Evolutionary conservation across 176 grass and related monocot genomes (phyloP), one percentile per base, ranked within the genome.

Genomic region (Cocos nucifera): DNA sequence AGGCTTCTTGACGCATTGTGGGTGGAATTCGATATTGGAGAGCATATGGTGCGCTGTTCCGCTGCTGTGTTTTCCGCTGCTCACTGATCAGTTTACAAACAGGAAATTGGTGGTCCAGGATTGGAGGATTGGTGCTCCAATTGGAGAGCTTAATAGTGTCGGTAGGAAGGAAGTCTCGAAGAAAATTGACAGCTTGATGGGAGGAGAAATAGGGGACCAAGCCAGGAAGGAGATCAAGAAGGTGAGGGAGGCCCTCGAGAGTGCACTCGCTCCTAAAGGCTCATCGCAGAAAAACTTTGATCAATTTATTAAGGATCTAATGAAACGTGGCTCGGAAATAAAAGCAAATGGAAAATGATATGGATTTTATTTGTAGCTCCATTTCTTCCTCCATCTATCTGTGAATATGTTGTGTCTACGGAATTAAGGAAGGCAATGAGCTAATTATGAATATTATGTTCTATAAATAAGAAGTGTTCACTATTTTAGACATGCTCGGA

Each of bases 1-100:
- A 0, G 75, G 17, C 0, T 94, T 94, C 80, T 44, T 94, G 10
- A 94, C 84, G 54, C 89, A 94, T 67, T 87, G 80, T 27, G 89
- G 89, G 1, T 94, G 89, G 89, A 94, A 94, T 59, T 94, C 84
- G 17, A 27, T 84, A n/a, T 60, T 88, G 4, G 89, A 94, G 77
- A 85, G 80, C 50, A 57, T 74, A 5, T 82, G 84, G 89, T 80
- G 72, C 0, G 78, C 75, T 3, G 75, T 88, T 4, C 84, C 84
- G 25, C 77, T 95, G 89, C 57, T 88, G 0, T 88, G 89, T 53
- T 95, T 95, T 76, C 89, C 84, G 19, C 65, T 88, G 50, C 67
- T 88, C 52, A 77, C 71, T 23, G 89, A 95, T 30, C 89, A 95
- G 61, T 15, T 78, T 55, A 85, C 84, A 21, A 95, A 95, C 64